Evolutionary conservation across 331 rosid genomes (phyloP).

Genomic region (Malus hybrid): DNA sequence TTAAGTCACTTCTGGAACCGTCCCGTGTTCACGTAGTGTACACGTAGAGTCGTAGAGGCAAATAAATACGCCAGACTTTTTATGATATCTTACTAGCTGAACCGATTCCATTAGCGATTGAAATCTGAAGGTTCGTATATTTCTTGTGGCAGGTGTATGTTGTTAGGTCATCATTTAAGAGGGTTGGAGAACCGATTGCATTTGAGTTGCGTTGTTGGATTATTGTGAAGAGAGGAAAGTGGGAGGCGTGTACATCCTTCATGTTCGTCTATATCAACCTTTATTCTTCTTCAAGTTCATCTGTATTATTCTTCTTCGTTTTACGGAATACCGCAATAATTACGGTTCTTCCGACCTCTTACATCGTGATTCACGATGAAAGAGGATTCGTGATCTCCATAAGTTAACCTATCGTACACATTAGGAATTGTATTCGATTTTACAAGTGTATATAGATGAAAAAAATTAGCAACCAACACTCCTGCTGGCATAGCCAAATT

Average conservation of each 20-base stretch:
- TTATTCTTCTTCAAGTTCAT: not conserved
- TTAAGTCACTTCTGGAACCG: not conserved
- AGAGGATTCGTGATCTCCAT: too few relatives aligned
- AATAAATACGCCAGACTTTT: not conserved
- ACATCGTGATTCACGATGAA: not conserved
- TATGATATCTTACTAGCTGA: not conserved
- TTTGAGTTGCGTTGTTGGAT: slow-evolving; percentile 80
- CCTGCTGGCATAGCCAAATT: not conserved
- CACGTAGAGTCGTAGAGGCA: not conserved
- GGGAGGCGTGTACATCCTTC: slow-evolving; percentile 55
- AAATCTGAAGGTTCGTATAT: not conserved
- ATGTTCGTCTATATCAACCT: slow-evolving; percentile 20
- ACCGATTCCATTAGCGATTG: not conserved
- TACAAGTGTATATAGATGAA: not conserved
- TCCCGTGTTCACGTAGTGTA: not conserved
- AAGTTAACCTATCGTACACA: not conserved
- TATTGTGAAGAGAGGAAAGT: slow-evolving; percentile 47
- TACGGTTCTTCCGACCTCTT: not conserved
- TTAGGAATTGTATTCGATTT: not conserved
- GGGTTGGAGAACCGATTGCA: slow-evolving; percentile 96
- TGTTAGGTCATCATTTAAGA: slow-evolving; percentile 90
- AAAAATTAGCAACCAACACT: not conserved
- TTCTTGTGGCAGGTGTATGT: slow-evolving; percentile 76
- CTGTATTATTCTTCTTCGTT: slow-evolving; percentile 8
- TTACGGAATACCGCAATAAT: slow-evolving; percentile 9